Evolutionary conservation across 805 yeast species (phyloP), one percentile per base, ranked within the genome.

Genomic region (Saccharomyces paradoxus): DNA sequence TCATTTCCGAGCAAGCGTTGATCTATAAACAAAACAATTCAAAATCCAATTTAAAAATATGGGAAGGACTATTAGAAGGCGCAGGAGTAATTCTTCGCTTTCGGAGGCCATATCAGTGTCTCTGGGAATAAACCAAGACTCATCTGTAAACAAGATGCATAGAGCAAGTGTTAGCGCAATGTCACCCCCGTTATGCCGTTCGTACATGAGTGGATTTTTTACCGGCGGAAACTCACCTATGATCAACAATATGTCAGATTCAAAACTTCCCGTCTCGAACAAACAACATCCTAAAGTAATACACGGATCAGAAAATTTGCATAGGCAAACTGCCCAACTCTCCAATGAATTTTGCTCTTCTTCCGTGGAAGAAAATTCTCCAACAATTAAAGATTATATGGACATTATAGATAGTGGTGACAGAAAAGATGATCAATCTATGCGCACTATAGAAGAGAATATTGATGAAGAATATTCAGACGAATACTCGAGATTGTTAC

Each of bases 281-380:
- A 51, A 9, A 55, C 52, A 21, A 53, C 52, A 24, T 32, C 49
- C n/a, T 53, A 48, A 30, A 46, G 52, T 37, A 13, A 68, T 70
- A 5, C 68, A 68, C 52, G 64, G 59, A 44, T 53, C 72, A 1
- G 57, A 56, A 28, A 63, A 56, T 22, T 53, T 69, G 41, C 72
- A 69, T 50, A 65, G 58, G 51, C 68, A 69, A 50, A 69, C 74
- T 1, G 73, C 71, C 0, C 64, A 62, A n/a, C 56, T 70, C 12
- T 64, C 71, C 22, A 61, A 64, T 50, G 63, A 61, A 28, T 69
- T 69, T 32, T 60, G 62, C 41, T 61, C 56, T 10, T 59, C 60
- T 24, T 32, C 49, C 4, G 51, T 55, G 10, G 56, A 57, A 12
- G 56, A 57, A 1, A 67, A 60, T 28, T 62, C 58, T n/a, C 46